phyloP scores from a whole-genome alignment of 148 eudicot species.

The Camellia granthamiana region DNA sequence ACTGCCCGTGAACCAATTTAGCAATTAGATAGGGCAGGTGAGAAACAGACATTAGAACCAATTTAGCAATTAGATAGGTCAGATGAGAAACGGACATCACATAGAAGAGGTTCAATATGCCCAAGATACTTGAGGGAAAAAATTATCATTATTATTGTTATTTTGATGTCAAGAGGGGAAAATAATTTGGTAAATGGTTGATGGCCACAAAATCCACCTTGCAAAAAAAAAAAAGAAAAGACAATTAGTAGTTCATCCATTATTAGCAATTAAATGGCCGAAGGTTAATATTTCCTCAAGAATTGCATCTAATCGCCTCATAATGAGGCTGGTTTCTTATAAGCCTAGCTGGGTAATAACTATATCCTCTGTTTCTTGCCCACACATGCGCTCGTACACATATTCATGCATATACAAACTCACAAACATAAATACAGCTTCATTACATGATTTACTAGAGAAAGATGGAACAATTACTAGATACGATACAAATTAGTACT shows the following conservation, averaged over 20 bases:
- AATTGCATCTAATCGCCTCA: neutral
- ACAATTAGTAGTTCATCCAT: neutral
- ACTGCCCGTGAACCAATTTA: neutral
- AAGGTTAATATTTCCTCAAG: constrained; percentile 1
- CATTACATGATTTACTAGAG: neutral
- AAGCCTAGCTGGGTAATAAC: neutral
- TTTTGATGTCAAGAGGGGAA: neutral
- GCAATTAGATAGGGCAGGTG: neutral
- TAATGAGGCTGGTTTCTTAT: neutral
- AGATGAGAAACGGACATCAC: neutral
- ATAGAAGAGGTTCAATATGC: neutral
- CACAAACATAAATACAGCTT: neutral
- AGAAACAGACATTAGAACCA: neutral
- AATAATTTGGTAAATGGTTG: neutral
- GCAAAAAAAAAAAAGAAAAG: neutral
- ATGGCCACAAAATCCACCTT: neutral
- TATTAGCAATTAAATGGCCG: neutral
- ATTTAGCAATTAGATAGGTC: neutral
- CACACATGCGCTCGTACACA: neutral
- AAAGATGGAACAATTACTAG: neutral
- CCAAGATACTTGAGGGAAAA: neutral
- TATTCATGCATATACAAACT: neutral
- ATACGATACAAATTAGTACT: neutral
- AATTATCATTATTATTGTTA: too few species aligned
- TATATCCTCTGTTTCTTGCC: neutral